Percentiles rank a stretch among this genome's conserved stretches.
phyloP scores from a whole-genome alignment of 139 green algal species.

The Tetraselmis striata region DNA sequence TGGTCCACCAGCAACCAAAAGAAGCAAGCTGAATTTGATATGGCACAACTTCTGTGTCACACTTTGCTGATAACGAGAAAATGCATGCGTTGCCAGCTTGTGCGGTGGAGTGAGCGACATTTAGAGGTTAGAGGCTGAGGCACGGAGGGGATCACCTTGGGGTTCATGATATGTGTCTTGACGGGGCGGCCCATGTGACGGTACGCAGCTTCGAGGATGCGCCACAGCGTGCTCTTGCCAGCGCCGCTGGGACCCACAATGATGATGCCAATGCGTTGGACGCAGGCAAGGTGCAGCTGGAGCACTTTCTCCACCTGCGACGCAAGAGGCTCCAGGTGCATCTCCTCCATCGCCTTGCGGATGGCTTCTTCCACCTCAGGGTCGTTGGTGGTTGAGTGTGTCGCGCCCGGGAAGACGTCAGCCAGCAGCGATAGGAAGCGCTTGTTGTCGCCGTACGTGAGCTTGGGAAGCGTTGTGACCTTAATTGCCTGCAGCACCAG shows the following conservation, averaged over 20 bases:
- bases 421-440: slow-evolving; percentile 34
- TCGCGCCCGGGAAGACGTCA: slow-evolving; percentile 35
- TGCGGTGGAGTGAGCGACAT: too few relatives aligned
- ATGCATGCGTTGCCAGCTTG: too few relatives aligned
- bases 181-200: slow-evolving; percentile 26
- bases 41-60: too few relatives aligned
- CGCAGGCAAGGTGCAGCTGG: slow-evolving; percentile 68
- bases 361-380: slow-evolving; percentile 27
- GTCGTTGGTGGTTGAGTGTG: slow-evolving; percentile 15
- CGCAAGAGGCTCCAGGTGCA: neutral
- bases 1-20: too few relatives aligned
- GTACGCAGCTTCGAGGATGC: slow-evolving; percentile 27
- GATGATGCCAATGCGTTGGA: slow-evolving; percentile 81
- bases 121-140: too few relatives aligned
- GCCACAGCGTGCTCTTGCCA: slow-evolving; percentile 73
- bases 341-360: neutral
- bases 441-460: slow-evolving; percentile 58
- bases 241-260: slow-evolving; percentile 66
- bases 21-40: too few relatives aligned
- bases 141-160: slow-evolving; percentile 66
- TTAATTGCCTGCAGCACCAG: slow-evolving; percentile 61
- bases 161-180: slow-evolving; percentile 64
- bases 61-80: too few relatives aligned
- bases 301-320: slow-evolving; percentile 54
- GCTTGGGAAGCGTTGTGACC: slow-evolving; percentile 67